Evolutionary conservation across 352 stramenopile species (phyloP), one percentile per base, ranked within the genome.

Genomic region (Pythium phragmiticola): DNA sequence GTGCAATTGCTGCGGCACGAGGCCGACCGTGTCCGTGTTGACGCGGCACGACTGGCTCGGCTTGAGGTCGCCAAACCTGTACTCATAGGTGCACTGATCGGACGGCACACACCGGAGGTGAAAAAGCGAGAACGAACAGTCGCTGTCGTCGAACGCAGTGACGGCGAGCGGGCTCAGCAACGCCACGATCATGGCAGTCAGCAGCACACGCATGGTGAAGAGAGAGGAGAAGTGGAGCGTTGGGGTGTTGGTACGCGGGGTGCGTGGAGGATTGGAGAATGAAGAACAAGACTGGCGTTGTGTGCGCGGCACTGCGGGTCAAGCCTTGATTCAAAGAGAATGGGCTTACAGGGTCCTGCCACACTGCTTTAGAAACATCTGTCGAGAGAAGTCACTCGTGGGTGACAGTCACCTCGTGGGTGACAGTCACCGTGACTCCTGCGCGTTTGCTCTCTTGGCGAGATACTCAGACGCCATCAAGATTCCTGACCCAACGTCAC

Each of bases 1-100:
- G 60, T 88, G 78, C 39, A 85, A 62, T 33, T 88, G 77, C 54
- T 80, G 76, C 17, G 76, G 76, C 17, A 33, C 34, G 12, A 26
- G 57, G 19, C 53, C 54, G 28, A 30, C 45, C 9, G n/a, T 17
- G 13, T 26, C n/a, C n/a, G 7, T 26, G 7, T 46, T 46, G 39
- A 73, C 26, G 23, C 66, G 66, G 34, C 66, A 73, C 12, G 60
- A 63, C 55, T 72, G 65, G 49, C 30, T 57, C 7, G 55, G 55
- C 19, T 54, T 72, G 21, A 72, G 46, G 59, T 72, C 65, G 28
- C 65, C 65, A 39, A 67, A 67, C 3, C 26, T 23, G 60, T 50
- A 72, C 16, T 53, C 23, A 39, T 48, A 64, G 23, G 28, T 42
- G 41, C 65, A 71, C 19, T 5, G 12, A 17, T 52, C 58, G 21